phyloP scores from a whole-genome alignment of 208 protist species.

The Leishmania gerbilli region DNA sequence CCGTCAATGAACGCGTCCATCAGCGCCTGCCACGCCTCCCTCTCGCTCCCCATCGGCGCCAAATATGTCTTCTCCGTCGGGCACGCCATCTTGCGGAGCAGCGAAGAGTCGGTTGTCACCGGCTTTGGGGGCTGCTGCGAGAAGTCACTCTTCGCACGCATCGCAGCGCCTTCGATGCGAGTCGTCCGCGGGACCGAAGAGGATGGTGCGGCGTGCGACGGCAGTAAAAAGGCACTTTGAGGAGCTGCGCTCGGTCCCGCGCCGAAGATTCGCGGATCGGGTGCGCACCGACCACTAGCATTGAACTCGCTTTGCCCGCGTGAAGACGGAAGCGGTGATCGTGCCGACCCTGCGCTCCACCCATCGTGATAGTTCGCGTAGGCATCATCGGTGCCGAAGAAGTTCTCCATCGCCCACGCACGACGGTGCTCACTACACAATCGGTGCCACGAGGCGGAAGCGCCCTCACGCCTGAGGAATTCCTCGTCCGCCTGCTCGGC shows the following conservation, averaged over 20 bases:
- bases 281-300: conserved; percentile 23
- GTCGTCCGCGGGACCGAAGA: neutral
- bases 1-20: conserved; percentile 34
- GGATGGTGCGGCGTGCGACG: neutral
- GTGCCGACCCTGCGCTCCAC: neutral
- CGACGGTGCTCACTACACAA: conserved; percentile 20
- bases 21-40: conserved; percentile 23
- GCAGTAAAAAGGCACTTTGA: neutral
- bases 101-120: neutral
- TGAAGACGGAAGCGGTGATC: neutral
- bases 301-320: neutral
- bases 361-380: neutral
- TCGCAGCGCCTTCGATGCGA: neutral
- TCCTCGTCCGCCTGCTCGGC: neutral
- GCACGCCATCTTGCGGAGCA: neutral
- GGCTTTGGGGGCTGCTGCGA: neutral
- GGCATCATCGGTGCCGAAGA: neutral
- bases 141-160: neutral
- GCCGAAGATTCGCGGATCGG: conserved; percentile 16
- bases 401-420: conserved; percentile 8
- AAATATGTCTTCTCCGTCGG: conserved; percentile 26
- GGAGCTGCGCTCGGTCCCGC: neutral
- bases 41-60: conserved; percentile 21
- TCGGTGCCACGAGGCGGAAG: conserved; percentile 8
- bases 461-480: neutral